Evolutionary conservation across 2,329 filamentous ascomycete species (phyloP).

Genomic region (Alternaria arbusti): DNA sequence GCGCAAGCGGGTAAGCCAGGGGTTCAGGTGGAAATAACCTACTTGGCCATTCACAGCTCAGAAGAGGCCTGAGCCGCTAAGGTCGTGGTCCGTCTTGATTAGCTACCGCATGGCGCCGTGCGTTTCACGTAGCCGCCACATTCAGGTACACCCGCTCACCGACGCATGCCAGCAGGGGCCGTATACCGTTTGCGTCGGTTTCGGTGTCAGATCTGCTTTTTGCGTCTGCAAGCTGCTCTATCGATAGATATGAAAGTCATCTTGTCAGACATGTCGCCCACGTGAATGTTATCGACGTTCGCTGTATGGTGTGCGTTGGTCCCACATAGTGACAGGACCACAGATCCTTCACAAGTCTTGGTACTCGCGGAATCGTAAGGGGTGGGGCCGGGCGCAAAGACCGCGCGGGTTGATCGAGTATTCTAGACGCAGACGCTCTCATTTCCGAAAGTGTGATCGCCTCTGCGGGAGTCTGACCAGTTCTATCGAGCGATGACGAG

Average conservation of each 20-base stretch:
- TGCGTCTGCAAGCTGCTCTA: not conserved
- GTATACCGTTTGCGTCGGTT: conserved; percentile 1
- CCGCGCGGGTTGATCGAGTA: conserved; percentile 9
- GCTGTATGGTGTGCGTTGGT: not conserved
- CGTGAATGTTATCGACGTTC: not conserved
- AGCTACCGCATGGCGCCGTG: conserved; percentile 5
- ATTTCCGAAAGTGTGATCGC: conserved; percentile 6
- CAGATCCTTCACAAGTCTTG: conserved; percentile 4
- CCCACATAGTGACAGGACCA: conserved; percentile 1
- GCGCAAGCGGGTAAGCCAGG: conserved; percentile 9
- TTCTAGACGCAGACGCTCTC: conserved; percentile 10
- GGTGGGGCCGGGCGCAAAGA: conserved; percentile 8
- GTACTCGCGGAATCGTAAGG: conserved; percentile 4
- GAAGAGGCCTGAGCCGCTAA: conserved; percentile 1
- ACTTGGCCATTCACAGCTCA: conserved; percentile 4
- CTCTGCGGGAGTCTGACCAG: conserved; percentile 4
- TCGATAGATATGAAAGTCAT: not conserved
- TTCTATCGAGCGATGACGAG: conserved; percentile 3
- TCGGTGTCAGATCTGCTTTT: not conserved
- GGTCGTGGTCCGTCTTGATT: conserved; percentile 3
- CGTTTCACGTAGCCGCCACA: conserved; percentile 16
- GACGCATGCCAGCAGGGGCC: not conserved
- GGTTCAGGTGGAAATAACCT: conserved; percentile 5
- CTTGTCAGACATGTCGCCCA: not conserved
- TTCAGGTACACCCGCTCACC: conserved; percentile 13